Evolutionary conservation across 441 rosid species (phyloP).

Genomic region (Caryocar brasiliense): DNA sequence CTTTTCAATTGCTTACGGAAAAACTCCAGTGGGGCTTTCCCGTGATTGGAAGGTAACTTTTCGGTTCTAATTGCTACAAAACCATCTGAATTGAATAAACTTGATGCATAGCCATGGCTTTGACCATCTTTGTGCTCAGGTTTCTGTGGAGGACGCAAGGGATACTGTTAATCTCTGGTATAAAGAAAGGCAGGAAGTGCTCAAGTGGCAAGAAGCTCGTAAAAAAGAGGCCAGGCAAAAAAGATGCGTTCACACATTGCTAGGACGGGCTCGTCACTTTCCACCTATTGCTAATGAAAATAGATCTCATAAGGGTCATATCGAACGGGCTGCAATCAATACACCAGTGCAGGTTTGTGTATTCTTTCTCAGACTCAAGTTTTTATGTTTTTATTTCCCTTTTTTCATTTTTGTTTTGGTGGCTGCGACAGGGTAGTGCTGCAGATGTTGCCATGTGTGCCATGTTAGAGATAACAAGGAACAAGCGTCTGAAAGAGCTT

Average conservation of each 20-base stretch:
- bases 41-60: constrained; percentile 90
- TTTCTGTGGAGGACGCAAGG: constrained; percentile 74
- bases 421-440: constrained; percentile 75
- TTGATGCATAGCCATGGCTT: constrained; percentile 6
- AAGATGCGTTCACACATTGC: constrained; percentile 62
- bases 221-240: constrained; percentile 52
- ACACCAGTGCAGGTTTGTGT: constrained; percentile 87
- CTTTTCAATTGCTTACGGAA: constrained; percentile 95
- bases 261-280: constrained; percentile 81
- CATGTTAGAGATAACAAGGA: constrained; percentile 73
- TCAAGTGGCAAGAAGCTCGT: constrained; percentile 68
- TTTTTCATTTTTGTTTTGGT: constrained; percentile 7
- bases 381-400: constrained; percentile 1
- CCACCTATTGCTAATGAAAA: constrained; percentile 35
- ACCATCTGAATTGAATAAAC: constrained; percentile 10
- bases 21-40: constrained; percentile 84
- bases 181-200: constrained; percentile 81
- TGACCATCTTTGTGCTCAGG: constrained; percentile 33
- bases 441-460: constrained; percentile 99
- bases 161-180: constrained; percentile 88
- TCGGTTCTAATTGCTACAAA: too few relatives aligned
- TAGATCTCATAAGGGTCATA: constrained; percentile 51
- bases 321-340: constrained; percentile 90
- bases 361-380: constrained; percentile 1
- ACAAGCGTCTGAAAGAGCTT: constrained; percentile 54